Evolutionary conservation across 108 stramenopile species (phyloP).

Genomic region (Cyclotella kingstonii): DNA sequence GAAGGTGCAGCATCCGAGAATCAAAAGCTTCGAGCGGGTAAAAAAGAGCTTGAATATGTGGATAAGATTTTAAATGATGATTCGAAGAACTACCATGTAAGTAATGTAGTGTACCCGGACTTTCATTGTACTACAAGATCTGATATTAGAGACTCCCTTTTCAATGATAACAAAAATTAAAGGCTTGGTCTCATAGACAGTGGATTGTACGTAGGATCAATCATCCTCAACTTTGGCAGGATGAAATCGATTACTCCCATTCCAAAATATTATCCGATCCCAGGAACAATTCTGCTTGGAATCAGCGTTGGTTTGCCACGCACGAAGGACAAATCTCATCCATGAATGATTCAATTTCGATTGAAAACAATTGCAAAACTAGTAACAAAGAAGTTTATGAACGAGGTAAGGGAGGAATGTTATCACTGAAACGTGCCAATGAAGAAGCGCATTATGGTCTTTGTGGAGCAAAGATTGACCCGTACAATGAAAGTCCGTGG

Average conservation of each 20-base stretch:
- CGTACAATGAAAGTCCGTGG: conserved; percentile 87
- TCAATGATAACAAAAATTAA: conserved; percentile 2
- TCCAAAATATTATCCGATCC: conserved; percentile 69
- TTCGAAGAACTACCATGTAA: conserved; percentile 96
- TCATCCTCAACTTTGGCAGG: conserved; percentile 50
- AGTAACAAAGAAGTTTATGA: not conserved
- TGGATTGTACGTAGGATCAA: conserved; percentile 75
- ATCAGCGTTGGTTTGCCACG: conserved; percentile 94
- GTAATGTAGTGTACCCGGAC: not conserved
- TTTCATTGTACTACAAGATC: not conserved
- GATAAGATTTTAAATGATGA: conserved; percentile 79
- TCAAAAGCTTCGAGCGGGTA: conserved; percentile 31
- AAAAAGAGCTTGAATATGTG: conserved; percentile 84
- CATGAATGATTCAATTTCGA: not conserved
- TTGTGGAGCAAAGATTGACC: conserved; percentile 58
- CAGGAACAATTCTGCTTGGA: conserved; percentile 99
- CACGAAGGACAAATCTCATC: conserved; percentile 50
- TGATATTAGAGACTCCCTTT: not conserved
- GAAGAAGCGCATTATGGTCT: conserved; percentile 69
- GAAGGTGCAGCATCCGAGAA: conserved; percentile 14
- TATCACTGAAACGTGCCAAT: conserved; percentile 41
- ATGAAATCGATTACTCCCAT: conserved; percentile 80
- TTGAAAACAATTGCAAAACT: not conserved
- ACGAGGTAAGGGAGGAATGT: conserved; percentile 16
- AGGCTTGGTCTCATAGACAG: conserved; percentile 94